These are phyloP conservation scores for Fusarium sp. DNA, from an alignment of 2,329 filamentous ascomycete species.

Conservation along the genomic window DNA sequence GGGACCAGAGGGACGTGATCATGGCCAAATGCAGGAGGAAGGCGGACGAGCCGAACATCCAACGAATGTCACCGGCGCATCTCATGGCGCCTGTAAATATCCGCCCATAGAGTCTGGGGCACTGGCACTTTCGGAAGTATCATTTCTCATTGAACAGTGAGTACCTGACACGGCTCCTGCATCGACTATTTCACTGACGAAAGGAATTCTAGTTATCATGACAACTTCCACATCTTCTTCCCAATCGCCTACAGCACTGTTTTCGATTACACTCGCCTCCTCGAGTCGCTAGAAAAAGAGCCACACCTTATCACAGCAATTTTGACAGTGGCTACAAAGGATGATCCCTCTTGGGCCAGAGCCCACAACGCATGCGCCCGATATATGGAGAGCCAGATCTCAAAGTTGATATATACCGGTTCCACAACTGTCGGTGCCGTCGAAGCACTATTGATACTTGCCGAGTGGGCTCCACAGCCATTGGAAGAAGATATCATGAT, in stretches of 20 bases:
- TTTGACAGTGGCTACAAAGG: conserved; percentile 77
- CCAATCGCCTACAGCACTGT: conserved; percentile 73
- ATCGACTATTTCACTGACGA: background rate
- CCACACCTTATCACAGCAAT: conserved; percentile 77
- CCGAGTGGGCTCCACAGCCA: conserved; percentile 78
- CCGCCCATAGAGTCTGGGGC: conserved; percentile 50
- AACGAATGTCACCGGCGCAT: background rate
- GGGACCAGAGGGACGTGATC: conserved; percentile 44
- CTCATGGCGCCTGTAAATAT: conserved; percentile 38
- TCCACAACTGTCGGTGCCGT: conserved; percentile 77
- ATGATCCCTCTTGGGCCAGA: conserved; percentile 71
- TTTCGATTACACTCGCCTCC: conserved; percentile 63
- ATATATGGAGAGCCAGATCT: conserved; percentile 77
- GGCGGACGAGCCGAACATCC: background rate
- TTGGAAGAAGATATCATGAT: conserved; percentile 71
- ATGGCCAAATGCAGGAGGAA: conserved; percentile 14
- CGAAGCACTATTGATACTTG: conserved; percentile 75
- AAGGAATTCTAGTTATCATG: conserved; percentile 63
- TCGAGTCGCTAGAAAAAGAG: conserved; percentile 69
- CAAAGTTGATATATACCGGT: conserved; percentile 72
- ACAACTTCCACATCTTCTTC: conserved; percentile 77
- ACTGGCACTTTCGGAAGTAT: conserved; percentile 45
- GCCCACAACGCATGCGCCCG: conserved; percentile 74
- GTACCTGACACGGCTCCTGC: background rate
- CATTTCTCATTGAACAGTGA: conserved; percentile 47